Conservation (phyloP, 2,329 filamentous ascomycete species). For the Talaromyces funiculosus region DNA sequence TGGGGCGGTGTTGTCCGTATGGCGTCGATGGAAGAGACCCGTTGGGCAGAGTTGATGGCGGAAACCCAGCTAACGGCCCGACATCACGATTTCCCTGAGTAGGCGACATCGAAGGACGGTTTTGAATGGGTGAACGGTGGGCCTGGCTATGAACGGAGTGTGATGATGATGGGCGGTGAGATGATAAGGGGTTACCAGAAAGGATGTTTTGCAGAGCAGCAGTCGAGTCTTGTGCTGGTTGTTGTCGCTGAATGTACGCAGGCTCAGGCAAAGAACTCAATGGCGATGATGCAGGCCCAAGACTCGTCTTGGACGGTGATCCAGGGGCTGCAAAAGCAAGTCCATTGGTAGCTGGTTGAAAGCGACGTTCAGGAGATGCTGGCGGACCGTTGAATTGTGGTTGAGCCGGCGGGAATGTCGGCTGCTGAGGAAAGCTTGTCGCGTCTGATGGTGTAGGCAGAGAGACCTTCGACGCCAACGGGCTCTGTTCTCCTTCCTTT, state of each 20-base stretch:
- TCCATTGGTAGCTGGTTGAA: constrained; percentile 19
- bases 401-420: neutral
- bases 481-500: constrained; percentile 19
- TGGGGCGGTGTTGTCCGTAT: constrained; percentile 25
- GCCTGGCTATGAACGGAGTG: constrained; percentile 32
- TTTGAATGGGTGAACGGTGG: constrained; percentile 38
- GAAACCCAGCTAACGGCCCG: constrained; percentile 41
- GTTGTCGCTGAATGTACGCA: constrained; percentile 14
- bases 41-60: constrained; percentile 23
- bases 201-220: constrained; percentile 18
- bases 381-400: constrained; percentile 12
- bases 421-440: neutral
- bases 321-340: constrained; percentile 26
- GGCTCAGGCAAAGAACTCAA: constrained; percentile 19
- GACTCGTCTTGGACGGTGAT: constrained; percentile 25
- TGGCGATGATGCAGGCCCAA: constrained; percentile 24
- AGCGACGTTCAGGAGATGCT: constrained; percentile 28
- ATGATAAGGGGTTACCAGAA: constrained; percentile 15
- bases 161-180: constrained; percentile 38
- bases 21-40: constrained; percentile 28
- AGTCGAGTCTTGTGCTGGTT: constrained; percentile 26
- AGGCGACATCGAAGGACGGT: constrained; percentile 44
- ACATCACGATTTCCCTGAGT: constrained; percentile 47
- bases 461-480: constrained; percentile 18
- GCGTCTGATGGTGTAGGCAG: neutral